Evolutionary conservation across 495 filamentous ascomycete genomes (phyloP), one percentile per base, ranked within the genome.

Genomic region (Apodospora peruviana): DNA sequence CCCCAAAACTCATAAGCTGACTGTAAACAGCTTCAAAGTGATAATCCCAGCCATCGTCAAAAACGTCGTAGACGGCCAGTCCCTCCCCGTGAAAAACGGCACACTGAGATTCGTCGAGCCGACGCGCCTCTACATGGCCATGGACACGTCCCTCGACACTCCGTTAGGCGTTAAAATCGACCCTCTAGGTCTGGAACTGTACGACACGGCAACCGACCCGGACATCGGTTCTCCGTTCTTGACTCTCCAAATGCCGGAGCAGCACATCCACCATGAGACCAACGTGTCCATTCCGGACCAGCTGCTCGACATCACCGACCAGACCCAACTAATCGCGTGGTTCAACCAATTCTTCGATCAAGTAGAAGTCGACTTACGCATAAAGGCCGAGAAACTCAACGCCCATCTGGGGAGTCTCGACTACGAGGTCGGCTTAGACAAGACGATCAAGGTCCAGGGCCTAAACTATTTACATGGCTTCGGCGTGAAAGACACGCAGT

Each of bases 391-490:
- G n/a, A 56, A 60, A 16, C 48, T 72, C 2, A 49, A 51, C 3
- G 62, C 66, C 22, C 65, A 69, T 36, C 50, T 74, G 8, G 72
- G 67, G 1, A 57, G 58, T 14, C 50, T 73, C 8, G 63, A 71
- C 43, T 62, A 66, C 34, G 38, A 29, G 2, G 54, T 70, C 5
- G 59, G 58, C 7, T 51, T 75, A 20, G 59, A 71, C 22, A 75
- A 74, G 55, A 66, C 68, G 17, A 56, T 75, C 34, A 51, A 61
- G 36, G 54, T 72, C 1, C 48, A 59, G 5, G 68, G 68, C 11
- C 55, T 77, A 18, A 69, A 75, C 42, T 50, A 69, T 35, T 53
- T 76, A 0, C 54, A 49, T 0, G 74, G 74, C 7, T 76, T 76
- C 43, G 61, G 60, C 19, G 74, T 76, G 48, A 44, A 66, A 9